Percentiles rank a stretch among this genome's conserved stretches.
Conservation (phyloP, 2,329 filamentous ascomycete species). For the Ambrosiella beaveri region DNA sequence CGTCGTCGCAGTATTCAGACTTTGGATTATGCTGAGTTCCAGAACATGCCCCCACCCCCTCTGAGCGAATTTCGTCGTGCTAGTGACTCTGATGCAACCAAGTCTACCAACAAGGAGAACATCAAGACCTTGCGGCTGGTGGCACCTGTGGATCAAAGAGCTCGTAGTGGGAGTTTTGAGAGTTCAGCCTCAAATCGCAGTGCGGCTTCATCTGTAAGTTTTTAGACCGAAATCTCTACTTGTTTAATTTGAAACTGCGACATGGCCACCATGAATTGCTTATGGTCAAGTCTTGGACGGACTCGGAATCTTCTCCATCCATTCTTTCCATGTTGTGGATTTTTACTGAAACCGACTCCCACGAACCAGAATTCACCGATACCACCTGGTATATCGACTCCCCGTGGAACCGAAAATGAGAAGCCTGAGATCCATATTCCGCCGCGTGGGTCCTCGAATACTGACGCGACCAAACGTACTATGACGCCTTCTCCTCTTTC, state of each 20-base stretch:
- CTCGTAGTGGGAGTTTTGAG: constrained; percentile 43
- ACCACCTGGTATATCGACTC: neutral
- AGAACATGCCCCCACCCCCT: constrained; percentile 15
- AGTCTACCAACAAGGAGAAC: constrained; percentile 16
- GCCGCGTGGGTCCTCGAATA: constrained; percentile 12
- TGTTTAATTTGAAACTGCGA: constrained; percentile 4
- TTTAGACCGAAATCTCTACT: neutral
- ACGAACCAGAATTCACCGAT: neutral
- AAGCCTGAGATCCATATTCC: constrained; percentile 10
- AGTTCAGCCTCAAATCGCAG: constrained; percentile 43
- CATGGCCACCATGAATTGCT: too few relatives aligned
- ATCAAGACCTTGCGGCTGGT: constrained; percentile 25
- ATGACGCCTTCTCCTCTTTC: constrained; percentile 58
- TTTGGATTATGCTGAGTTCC: constrained; percentile 30
- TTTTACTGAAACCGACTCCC: neutral
- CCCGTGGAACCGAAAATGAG: constrained; percentile 2
- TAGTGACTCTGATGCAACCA: constrained; percentile 15
- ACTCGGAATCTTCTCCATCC: neutral
- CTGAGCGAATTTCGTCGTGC: constrained; percentile 9
- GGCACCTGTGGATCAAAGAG: constrained; percentile 20
- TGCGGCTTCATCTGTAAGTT: constrained; percentile 47
- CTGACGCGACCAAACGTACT: constrained; percentile 46
- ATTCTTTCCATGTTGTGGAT: neutral
- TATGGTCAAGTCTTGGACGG: neutral
- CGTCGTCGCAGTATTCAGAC: constrained; percentile 70